Percentiles rank a stretch among this genome's conserved stretches.
These are phyloP conservation scores for Acacia pycnantha DNA, from an alignment of 331 rosid genomes.

Conservation along the genomic window DNA sequence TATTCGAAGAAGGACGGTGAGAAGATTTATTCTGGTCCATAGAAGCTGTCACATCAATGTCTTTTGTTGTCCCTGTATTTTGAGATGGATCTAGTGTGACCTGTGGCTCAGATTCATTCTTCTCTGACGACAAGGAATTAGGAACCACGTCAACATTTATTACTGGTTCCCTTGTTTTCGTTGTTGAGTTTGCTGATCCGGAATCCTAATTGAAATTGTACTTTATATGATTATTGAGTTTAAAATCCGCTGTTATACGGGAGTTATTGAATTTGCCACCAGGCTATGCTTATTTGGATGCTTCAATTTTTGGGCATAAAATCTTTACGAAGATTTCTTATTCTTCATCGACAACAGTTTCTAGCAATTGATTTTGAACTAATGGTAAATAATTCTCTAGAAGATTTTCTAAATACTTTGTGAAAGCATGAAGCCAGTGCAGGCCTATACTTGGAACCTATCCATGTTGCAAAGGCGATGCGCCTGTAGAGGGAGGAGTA, in stretches of 20 bases:
- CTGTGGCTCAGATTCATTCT: conserved; percentile 44
- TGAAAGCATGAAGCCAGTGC: conserved; percentile 43
- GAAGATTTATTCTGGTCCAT: conserved; percentile 36
- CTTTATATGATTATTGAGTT: no score
- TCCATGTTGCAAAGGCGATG: no score
- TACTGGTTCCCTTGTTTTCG: conserved; percentile 19
- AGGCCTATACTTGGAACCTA: no score
- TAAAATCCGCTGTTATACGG: no score
- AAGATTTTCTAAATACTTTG: conserved; percentile 53
- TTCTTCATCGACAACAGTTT: conserved; percentile 75
- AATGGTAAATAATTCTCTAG: conserved; percentile 49
- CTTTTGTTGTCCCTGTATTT: conserved; percentile 43
- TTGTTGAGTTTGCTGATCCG: no score
- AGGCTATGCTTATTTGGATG: no score
- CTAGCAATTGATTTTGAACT: conserved; percentile 64
- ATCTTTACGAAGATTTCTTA: conserved; percentile 69
- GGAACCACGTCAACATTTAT: conserved; percentile 57
- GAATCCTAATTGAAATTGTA: no score
- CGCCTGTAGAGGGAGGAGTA: no score
- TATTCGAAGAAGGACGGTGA: no score
- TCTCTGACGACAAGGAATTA: conserved; percentile 44
- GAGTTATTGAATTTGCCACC: no score
- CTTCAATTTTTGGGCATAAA: no score
- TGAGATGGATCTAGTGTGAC: conserved; percentile 33
- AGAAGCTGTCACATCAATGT: conserved; percentile 46